Evolutionary conservation across 352 stramenopile species (phyloP), one percentile per base, ranked within the genome.

Genomic region (Pythium periplocum): DNA sequence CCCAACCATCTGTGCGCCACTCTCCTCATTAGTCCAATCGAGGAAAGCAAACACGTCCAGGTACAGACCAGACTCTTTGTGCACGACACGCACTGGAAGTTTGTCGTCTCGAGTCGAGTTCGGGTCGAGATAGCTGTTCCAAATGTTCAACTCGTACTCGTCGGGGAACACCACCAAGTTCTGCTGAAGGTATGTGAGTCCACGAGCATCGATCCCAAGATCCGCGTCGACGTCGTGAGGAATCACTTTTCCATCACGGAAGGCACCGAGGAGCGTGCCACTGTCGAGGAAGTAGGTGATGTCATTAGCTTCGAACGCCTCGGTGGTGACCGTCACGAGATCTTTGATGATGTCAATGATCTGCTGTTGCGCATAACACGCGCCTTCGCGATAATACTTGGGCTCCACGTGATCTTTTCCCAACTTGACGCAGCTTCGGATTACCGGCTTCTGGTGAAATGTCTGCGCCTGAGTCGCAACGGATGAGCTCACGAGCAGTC

Each of bases 221-320:
- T 75, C 66, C 11, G 55, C 62, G 47, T 75, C 66, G 0, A 48
- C 46, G 45, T 75, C 66, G 53, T 60, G 54, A 0, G 51, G 48
- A 11, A 73, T 72, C 7, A 75, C 51, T 35, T 53, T 44, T 9
- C 62, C 39, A 36, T 70, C 41, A 26, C 67, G 67, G 37, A 58
- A 63, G 17, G 63, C 40, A 30, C 67, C 67, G 1, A 75, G 57
- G 34, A 75, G 53, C 26, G 67, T 65, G 33, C 67, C 67, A 17
- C 57, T 69, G 34, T 75, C 67, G 11, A 75, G 46, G 49, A 68
- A 75, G 42, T 70, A 63, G 47, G 57, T 62, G 36, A 73, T 40
- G 42, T 58, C 52, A 45, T 72, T 44, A 10, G 36, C 36, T 5
- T 51, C 52, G 12, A 73, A 68, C 26, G 55, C 42, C 4, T 41